Evolutionary conservation across 352 stramenopile species (phyloP), one percentile per base, ranked within the genome.

Genomic region (Phytophthora palmivora): DNA sequence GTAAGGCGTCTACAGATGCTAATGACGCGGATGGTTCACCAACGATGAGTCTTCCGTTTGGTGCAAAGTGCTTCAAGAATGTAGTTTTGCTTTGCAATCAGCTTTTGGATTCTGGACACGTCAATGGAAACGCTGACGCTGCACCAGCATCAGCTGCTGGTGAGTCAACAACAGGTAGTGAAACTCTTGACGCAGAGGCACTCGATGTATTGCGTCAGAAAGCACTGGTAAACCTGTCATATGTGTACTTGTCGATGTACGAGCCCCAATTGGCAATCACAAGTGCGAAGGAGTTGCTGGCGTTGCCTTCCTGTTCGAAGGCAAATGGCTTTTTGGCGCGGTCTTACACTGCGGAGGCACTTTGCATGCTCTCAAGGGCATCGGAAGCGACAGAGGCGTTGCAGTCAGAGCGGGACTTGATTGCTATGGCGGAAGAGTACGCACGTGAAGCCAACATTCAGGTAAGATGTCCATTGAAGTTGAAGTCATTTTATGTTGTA

Each of bases 221-320:
- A 58, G 88, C 88, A 26, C 59, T 97, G 22, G 76, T 94, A 41
- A 92, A 95, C 52, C 63, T 97, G 41, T 84, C 87, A 43, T 97
- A 97, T 63, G 88, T 96, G 34, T 96, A 97, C 68, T 73, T 97
- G 67, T 92, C 83, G 36, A 91, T 97, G 74, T 87, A 95, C 71
- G 89, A 96, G 54, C 91, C 91, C n/a, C 83, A 96, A 24, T 62
- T 95, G n/a, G 87, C 88, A 4, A 86, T 97, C 50, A 83, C 74
- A 52, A 95, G 72, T 36, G 82, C 89, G 12, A 92, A 92, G 50
- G 83, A 95, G 56, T 63, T 97, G 44, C 65, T 96, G 10, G 63
- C 72, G 30, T 47, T 96, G 19, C 64, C 84, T 2, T 79, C 81
- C 16, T 91, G 82, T 53, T 91, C 84, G 12, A 87, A 90, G 65